A percentile compares a stretch with the other conserved stretches of the same genome.
Conservation (phyloP, 306 rosid species). For the Urtica urens region DNA sequence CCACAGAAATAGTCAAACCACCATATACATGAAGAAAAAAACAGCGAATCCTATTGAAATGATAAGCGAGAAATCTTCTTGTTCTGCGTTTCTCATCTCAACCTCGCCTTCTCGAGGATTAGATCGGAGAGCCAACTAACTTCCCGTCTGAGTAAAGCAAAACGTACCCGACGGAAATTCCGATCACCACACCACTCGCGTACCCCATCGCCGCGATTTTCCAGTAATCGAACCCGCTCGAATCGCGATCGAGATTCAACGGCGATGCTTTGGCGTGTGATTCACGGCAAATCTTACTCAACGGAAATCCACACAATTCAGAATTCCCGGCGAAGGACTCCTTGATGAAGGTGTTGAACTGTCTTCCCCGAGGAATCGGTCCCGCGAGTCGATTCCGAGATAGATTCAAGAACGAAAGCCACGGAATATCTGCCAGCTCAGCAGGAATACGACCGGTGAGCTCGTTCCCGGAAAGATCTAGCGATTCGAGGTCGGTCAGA, state of each 20-base stretch:
- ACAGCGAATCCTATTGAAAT: too few species aligned
- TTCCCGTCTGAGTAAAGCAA: too few species aligned
- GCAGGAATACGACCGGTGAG: neutral
- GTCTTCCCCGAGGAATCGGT: constrained; percentile 1
- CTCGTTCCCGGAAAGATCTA: constrained; percentile 6
- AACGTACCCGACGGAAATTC: neutral
- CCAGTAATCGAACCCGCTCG: neutral
- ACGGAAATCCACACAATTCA: constrained; percentile 7
- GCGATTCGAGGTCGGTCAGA: constrained; percentile 2
- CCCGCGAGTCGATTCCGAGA: neutral
- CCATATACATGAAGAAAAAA: too few species aligned
- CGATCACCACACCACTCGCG: constrained; percentile 1
- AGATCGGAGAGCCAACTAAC: too few species aligned
- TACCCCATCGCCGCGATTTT: constrained; percentile 1
- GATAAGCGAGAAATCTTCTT: too few species aligned
- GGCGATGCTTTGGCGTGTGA: neutral
- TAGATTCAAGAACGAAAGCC: neutral
- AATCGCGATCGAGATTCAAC: neutral
- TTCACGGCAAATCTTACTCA: neutral
- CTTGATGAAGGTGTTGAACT: constrained; percentile 2
- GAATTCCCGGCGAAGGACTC: constrained; percentile 4
- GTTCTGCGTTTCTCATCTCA: too few species aligned
- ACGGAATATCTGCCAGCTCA: neutral
- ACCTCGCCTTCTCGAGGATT: too few species aligned
- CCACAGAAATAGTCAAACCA: too few species aligned